Evolutionary conservation across 345 rosid genomes (phyloP).

Genomic region (Boechera retrofracta): DNA sequence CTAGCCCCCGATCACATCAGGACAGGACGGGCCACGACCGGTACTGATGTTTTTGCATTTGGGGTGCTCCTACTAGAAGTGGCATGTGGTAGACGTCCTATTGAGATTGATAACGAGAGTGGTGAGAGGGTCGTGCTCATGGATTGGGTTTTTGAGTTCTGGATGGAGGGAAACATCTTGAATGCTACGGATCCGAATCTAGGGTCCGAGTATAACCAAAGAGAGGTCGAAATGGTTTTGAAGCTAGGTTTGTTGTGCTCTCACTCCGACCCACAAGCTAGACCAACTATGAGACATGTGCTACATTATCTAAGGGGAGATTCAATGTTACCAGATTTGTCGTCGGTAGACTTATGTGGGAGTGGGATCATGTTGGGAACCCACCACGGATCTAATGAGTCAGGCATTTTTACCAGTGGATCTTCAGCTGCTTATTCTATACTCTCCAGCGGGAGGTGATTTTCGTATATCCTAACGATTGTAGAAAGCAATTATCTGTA

Average conservation of each 20-base stretch:
- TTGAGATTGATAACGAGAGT: constrained; percentile 24
- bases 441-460: too few species aligned
- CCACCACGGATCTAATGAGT: too few species aligned
- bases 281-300: too few species aligned
- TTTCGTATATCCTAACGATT: too few species aligned
- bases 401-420: too few species aligned
- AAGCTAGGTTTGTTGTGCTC: constrained; percentile 79
- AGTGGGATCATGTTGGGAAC: too few species aligned
- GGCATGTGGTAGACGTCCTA: constrained; percentile 22
- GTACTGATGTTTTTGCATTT: constrained; percentile 82
- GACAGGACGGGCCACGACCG: constrained; percentile 66
- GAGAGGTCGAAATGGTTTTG: constrained; percentile 56
- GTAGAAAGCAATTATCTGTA: too few species aligned
- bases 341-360: too few species aligned
- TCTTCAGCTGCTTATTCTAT: too few species aligned
- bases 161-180: constrained; percentile 51
- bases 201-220: constrained; percentile 37
- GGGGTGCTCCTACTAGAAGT: constrained; percentile 82
- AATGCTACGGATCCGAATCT: constrained; percentile 58
- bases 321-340: too few species aligned
- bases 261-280: constrained; percentile 21
- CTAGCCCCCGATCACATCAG: constrained; percentile 76
- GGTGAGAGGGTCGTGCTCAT: constrained; percentile 44
- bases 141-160: constrained; percentile 72
- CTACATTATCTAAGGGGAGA: too few species aligned